Base-by-base conservation (phyloP, 2,329 filamentous ascomycete species). In the Graphiopsis chlorocephala region DNA sequence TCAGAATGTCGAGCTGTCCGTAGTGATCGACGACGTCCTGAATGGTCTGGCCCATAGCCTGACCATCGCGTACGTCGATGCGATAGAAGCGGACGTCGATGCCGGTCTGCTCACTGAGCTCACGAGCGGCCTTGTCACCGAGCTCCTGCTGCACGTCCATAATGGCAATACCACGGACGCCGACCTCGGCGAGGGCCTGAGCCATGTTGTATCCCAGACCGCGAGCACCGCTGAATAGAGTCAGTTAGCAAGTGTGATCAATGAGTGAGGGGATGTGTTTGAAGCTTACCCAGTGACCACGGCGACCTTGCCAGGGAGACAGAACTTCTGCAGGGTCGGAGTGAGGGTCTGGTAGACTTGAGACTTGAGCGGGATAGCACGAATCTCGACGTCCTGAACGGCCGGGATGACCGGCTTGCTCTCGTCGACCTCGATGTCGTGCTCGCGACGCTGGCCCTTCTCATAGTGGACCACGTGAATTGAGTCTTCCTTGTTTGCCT, bases 131-230 rank as follows among this genome's bases (percentile, higher is more conserved):
- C 73, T 86, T 82, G 72, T 91, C 89, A 29, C 90, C 90, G 15
- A 91, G 83, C 71, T 91, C 86, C 78, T 90, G 86, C 81, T 92
- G 90, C 69, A 90, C 88, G 72, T 93, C 90, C 73, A 93, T 88
- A 74, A 93, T 90, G 73, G 89, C 84, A 63, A 93, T 84, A 58
- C 87, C 87, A 79, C 89, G 88, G 58, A 89, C 88, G 65, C 90
- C 90, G 61, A 89, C 90, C 79, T 93, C 90, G 57, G 89, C 87
- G 68, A 90, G 88, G 64, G 89, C 90, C 67, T 89, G 86, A 56
- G 90, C 90, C 88, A 93, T 93, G 80, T 89, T 84, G 83, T 90
- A 91, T 58, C 90, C 90, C 6, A 93, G 83, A 74, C 90, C 90
- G 72, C 90, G 88, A 67, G 89, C 90, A 76, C 88, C 90, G 74